Percentiles rank a stretch among this genome's conserved stretches.
phyloP scores from a whole-genome alignment of 2,329 filamentous ascomycete genomes.

The Alternaria burnsii region DNA sequence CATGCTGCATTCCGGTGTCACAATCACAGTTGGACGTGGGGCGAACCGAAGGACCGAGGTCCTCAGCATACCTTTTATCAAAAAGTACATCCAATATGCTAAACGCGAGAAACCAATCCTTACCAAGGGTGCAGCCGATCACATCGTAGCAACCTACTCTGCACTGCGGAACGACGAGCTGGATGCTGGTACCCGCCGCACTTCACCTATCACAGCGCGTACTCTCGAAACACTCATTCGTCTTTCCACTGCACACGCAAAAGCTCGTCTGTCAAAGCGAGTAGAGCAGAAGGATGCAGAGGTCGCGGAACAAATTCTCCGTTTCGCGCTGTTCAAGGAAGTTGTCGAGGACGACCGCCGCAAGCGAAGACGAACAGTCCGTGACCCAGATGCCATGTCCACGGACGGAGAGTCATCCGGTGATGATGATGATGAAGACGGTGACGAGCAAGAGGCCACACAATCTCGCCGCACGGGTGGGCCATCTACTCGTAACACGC shows the following conservation, averaged over 20 bases:
- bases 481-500: conserved; percentile 46
- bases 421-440: conserved; percentile 69
- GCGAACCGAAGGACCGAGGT: conserved; percentile 82
- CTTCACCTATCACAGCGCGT: conserved; percentile 94
- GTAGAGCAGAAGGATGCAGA: conserved; percentile 90
- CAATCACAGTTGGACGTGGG: conserved; percentile 76
- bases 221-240: conserved; percentile 98
- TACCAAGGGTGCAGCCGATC: conserved; percentile 89
- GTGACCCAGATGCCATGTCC: conserved; percentile 63
- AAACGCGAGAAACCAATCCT: conserved; percentile 90
- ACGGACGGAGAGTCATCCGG: conserved; percentile 67
- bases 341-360: conserved; percentile 79
- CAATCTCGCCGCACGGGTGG: conserved; percentile 51
- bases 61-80: conserved; percentile 95
- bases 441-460: conserved; percentile 51
- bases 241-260: conserved; percentile 94
- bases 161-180: conserved; percentile 95
- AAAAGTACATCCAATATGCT: conserved; percentile 99
- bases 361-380: conserved; percentile 81
- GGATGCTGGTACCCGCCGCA: conserved; percentile 90
- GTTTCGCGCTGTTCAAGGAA: conserved; percentile 98
- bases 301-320: conserved; percentile 86
- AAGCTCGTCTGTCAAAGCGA: conserved; percentile 83
- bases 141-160: conserved; percentile 90
- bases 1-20: conserved; percentile 94